Base-by-base conservation (phyloP, 441 rosid genomes). In the Croton laevigatus region DNA sequence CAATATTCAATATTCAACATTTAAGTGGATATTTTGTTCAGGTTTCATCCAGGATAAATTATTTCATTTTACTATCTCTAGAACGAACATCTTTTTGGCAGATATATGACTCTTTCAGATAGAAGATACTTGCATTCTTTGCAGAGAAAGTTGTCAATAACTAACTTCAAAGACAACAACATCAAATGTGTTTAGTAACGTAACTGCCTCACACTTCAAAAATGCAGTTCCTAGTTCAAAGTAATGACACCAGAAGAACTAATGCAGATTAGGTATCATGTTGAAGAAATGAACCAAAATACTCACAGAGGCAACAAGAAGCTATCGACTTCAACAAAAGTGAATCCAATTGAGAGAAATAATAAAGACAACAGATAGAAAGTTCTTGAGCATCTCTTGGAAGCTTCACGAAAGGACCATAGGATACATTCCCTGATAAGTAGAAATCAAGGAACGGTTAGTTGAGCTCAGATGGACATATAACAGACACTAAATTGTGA, bases 361-460 rank as follows among this genome's bases (percentile, higher is more conserved):
- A 93, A 80, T 81, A 88, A 51, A 93, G 90, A 81, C 91, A 81
- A 73, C 82, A 82, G 61, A 89, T 68, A 37, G 97, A 75, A 68
- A 91, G 79, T 71, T 91, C 95, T 82, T 93, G 98, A 71, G 76
- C 76, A 78, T 85, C 90, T 78, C 75, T 48, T 32, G 90, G 83
- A 76, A 95, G 96, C 68, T 78, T 85, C 58, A 84, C 53, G 83
- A 94, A 92, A 70, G 92, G 88, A 69, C 99, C 99, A 80, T 80
- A 80, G 54, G 54, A 22, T 64, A 75, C 67, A 22, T 78, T 78
- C 78, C 89, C 98, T 87, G 87, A 65, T 76, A 57, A 66, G 64
- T n/a, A 76, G 27, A 62, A 22, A 78, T 34, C 54, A 75, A 66
- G 72, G 64, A 27, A 34, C 37, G 53, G 62, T 57, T 65, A 65